Percentiles rank a stretch among this genome's conserved stretches.
phyloP scores from a whole-genome alignment of 176 grass and related monocot genomes.

The Oryza meyeriana region DNA sequence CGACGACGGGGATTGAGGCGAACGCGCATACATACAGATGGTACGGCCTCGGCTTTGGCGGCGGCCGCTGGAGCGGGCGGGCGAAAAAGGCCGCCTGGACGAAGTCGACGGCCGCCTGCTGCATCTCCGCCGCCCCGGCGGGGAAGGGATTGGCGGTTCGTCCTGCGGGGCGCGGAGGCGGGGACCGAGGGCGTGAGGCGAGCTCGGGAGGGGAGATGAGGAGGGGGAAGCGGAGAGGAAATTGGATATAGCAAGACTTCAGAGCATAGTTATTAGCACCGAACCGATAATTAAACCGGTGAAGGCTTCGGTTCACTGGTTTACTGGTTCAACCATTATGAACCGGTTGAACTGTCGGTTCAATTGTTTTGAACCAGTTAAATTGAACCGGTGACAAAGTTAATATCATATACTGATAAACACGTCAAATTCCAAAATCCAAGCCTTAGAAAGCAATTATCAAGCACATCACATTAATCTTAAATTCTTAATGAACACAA shows the following conservation, averaged over 20 bases:
- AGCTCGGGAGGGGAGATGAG: not conserved
- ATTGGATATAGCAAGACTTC: not conserved
- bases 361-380: no score
- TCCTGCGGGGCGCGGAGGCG: not conserved
- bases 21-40: constrained; percentile 1
- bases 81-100: constrained; percentile 32
- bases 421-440: no score
- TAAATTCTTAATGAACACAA: no score
- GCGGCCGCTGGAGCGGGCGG: constrained; percentile 20
- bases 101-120: constrained; percentile 42
- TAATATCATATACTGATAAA: no score
- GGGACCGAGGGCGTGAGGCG: not conserved
- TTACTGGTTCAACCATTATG: no score
- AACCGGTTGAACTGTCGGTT: no score
- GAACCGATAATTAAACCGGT: not conserved
- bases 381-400: no score
- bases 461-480: no score
- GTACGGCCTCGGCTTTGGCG: not conserved
- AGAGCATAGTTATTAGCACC: no score
- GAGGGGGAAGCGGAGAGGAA: not conserved
- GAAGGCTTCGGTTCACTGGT: no score
- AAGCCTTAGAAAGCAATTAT: no score
- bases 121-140: constrained; percentile 51
- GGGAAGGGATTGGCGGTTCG: not conserved
- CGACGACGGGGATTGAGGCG: not conserved